Conservation (phyloP, 768 basidiomycete genomes). For the Astraeus odoratus region DNA sequence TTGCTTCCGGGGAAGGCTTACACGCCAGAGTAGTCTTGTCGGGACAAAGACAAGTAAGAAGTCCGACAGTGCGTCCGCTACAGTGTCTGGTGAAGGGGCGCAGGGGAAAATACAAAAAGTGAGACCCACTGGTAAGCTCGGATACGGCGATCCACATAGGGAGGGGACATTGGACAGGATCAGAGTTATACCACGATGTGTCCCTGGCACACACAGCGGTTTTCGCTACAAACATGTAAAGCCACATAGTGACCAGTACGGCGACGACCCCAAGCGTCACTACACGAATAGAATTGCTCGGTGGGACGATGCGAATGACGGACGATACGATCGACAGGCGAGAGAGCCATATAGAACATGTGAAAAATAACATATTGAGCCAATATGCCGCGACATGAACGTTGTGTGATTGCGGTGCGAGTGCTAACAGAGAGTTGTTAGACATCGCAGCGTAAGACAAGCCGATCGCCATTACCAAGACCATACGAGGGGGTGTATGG, state of each 20-base stretch:
- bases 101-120: not conserved
- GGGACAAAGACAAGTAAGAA: constrained; percentile 39
- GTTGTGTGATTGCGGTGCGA: constrained; percentile 10
- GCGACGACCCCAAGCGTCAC: constrained; percentile 1
- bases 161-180: constrained; percentile 36
- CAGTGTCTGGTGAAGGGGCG: not conserved
- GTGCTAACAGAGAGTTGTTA: constrained; percentile 23
- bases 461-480: constrained; percentile 8
- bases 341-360: constrained; percentile 22
- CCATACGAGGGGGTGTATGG: constrained; percentile 7
- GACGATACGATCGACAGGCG: constrained; percentile 21
- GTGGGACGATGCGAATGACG: constrained; percentile 18
- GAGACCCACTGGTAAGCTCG: constrained; percentile 45
- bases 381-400: constrained; percentile 15
- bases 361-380: constrained; percentile 15
- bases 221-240: constrained; percentile 13
- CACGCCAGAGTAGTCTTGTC: constrained; percentile 35
- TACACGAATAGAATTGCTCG: constrained; percentile 4
- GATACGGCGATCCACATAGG: constrained; percentile 41
- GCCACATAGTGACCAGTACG: constrained; percentile 15
- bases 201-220: constrained; percentile 36
- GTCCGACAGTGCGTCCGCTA: constrained; percentile 45
- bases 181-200: constrained; percentile 31
- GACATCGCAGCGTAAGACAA: not conserved
- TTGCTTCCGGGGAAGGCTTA: constrained; percentile 34